Percentiles rank a stretch among this genome's conserved stretches.
Evolutionary conservation across 495 filamentous ascomycete species (phyloP).

Genomic region (Penicillium cosmopolitanum): DNA sequence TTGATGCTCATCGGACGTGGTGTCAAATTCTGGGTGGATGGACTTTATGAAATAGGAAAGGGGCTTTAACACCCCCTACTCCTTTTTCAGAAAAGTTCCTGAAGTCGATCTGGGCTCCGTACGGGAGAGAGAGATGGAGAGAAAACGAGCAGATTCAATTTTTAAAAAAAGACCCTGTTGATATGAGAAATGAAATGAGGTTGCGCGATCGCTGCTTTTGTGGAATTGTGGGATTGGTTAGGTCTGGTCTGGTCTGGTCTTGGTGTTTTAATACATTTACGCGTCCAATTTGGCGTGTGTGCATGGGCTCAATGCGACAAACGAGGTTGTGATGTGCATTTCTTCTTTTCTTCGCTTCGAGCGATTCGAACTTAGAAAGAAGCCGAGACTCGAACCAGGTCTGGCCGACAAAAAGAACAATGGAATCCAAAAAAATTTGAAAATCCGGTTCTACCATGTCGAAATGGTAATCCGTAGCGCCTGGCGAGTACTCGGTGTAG

Average conservation of each 20-base stretch:
- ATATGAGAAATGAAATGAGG: conserved; percentile 39
- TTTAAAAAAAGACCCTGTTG: conserved; percentile 30
- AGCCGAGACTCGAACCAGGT: conserved; percentile 21
- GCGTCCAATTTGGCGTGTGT: conserved; percentile 33
- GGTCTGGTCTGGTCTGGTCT: conserved; percentile 32
- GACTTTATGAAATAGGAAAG: conserved; percentile 7
- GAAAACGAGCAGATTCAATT: conserved; percentile 30
- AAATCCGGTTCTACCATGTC: conserved; percentile 31
- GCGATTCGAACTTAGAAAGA: conserved; percentile 18
- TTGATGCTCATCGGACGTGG: conserved; percentile 25
- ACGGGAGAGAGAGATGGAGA: conserved; percentile 38
- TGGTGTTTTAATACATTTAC: conserved; percentile 40
- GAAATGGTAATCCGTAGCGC: conserved; percentile 9
- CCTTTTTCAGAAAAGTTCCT: conserved; percentile 15
- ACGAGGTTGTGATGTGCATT: conserved; percentile 39
- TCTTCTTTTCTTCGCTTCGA: conserved; percentile 15
- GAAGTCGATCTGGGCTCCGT: conserved; percentile 32
- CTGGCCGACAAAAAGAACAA: conserved; percentile 32
- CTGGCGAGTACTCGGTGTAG: background rate
- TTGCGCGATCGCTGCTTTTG: conserved; percentile 36
- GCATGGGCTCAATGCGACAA: conserved; percentile 41
- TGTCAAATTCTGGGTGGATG: conserved; percentile 27
- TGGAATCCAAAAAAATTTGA: conserved; percentile 35
- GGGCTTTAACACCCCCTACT: too few relatives aligned
- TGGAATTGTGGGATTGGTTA: conserved; percentile 26